Percentiles rank a stretch among this genome's conserved stretches.
These are phyloP conservation scores for Cercospora sojina DNA, from an alignment of 2,329 filamentous ascomycete genomes.

Conservation along the genomic window DNA sequence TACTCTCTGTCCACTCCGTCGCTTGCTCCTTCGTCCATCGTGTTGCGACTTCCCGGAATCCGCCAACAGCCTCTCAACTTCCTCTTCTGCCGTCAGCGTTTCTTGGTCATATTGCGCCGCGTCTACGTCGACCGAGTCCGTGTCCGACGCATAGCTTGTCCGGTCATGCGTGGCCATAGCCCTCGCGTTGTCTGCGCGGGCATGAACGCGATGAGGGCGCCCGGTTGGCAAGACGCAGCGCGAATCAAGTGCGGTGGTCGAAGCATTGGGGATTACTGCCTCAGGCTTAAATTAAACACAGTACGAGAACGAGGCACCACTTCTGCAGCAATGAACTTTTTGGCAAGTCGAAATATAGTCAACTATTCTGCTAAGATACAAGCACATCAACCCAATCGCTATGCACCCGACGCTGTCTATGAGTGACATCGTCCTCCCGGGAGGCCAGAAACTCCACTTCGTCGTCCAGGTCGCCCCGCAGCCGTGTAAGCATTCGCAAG, in stretches of 20 bases:
- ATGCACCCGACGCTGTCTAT: constrained; percentile 5
- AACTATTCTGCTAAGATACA: constrained; percentile 13
- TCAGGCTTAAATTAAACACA: background rate
- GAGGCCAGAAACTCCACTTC: constrained; percentile 9
- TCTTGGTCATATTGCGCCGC: constrained; percentile 38
- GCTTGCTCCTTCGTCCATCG: constrained; percentile 21
- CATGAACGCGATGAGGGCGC: background rate
- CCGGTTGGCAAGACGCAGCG: background rate
- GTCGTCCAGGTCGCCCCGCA: constrained; percentile 1
- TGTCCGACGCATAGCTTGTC: constrained; percentile 7
- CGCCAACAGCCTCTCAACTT: constrained; percentile 46
- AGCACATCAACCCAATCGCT: constrained; percentile 4
- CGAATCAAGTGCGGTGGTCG: background rate
- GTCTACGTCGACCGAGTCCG: constrained; percentile 6
- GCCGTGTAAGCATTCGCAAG: constrained; percentile 15
- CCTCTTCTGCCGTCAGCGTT: constrained; percentile 48
- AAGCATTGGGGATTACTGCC: background rate
- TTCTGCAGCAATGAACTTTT: background rate
- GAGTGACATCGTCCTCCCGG: background rate
- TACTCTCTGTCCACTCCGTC: constrained; percentile 32
- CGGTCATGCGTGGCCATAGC: background rate
- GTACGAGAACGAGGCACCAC: background rate
- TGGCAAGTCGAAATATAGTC: background rate
- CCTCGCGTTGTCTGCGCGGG: background rate
- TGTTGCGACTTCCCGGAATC: constrained; percentile 26